phyloP scores from a whole-genome alignment of 257 asterid genomes.

The Eustoma russellianum region DNA sequence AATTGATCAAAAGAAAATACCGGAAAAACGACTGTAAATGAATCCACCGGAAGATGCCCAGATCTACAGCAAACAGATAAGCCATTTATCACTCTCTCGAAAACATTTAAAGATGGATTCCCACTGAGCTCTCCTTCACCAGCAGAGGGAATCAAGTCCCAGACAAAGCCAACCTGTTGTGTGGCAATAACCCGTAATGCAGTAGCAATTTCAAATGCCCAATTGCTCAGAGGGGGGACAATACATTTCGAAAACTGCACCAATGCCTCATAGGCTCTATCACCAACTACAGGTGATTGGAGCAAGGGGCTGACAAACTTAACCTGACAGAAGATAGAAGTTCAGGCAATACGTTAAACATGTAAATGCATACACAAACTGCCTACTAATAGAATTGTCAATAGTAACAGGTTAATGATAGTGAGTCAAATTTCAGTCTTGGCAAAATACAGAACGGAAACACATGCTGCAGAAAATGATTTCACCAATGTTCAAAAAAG shows the following conservation, averaged over 20 bases:
- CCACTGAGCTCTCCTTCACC: conserved; percentile 50
- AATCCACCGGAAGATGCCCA: conserved; percentile 94
- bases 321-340: conserved; percentile 34
- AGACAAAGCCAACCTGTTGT: conserved; percentile 47
- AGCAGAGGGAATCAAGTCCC: conserved; percentile 58
- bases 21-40: conserved; percentile 89
- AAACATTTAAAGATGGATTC: conserved; percentile 57
- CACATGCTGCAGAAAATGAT: too few species aligned
- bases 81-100: conserved; percentile 76
- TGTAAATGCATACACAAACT: not conserved
- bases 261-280: conserved; percentile 79
- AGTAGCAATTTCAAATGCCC: conserved; percentile 96
- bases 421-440: too few species aligned
- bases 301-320: conserved; percentile 69
- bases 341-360: conserved; percentile 1
- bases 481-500: too few species aligned
- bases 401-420: too few species aligned
- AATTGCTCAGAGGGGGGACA: conserved; percentile 77
- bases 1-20: conserved; percentile 29
- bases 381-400: not conserved
- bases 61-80: conserved; percentile 77
- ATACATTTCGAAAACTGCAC: conserved; percentile 84
- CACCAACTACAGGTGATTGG: conserved; percentile 71
- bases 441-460: too few species aligned
- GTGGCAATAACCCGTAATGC: conserved; percentile 67